These are phyloP conservation scores for Metschnikowia noctiluminum DNA, from an alignment of 805 yeast species.

Conservation along the genomic window DNA sequence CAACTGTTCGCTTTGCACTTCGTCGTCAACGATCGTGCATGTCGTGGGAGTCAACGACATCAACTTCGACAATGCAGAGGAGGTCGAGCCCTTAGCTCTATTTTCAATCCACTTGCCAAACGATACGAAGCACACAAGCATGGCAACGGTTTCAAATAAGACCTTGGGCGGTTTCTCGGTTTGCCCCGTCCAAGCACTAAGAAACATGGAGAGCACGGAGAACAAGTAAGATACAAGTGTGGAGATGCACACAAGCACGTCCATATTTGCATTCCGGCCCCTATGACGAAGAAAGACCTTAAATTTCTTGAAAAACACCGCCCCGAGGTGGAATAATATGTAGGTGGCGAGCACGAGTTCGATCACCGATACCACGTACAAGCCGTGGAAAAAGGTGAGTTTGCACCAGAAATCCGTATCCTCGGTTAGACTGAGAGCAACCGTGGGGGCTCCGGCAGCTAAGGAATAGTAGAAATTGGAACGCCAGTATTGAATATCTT, in stretches of 20 bases:
- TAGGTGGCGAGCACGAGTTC: conserved; percentile 56
- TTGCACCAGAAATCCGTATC: conserved; percentile 30
- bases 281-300: conserved; percentile 62
- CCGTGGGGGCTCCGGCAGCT: conserved; percentile 60
- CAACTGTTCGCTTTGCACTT: conserved; percentile 20
- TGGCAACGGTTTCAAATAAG: conserved; percentile 80
- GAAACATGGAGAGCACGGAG: conserved; percentile 60
- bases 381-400: conserved; percentile 49
- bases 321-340: conserved; percentile 66
- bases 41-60: conserved; percentile 76
- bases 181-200: conserved; percentile 43
- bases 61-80: conserved; percentile 79
- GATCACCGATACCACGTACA: conserved; percentile 60
- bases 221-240: conserved; percentile 75
- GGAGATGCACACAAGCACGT: conserved; percentile 79
- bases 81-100: conserved; percentile 89
- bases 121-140: conserved; percentile 80
- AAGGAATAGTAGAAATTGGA: conserved; percentile 50
- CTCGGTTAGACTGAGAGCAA: conserved; percentile 48
- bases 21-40: conserved; percentile 59
- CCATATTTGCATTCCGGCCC: conserved; percentile 74
- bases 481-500: conserved; percentile 75
- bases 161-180: conserved; percentile 54
- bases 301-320: conserved; percentile 62
- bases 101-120: conserved; percentile 91